These are phyloP conservation scores for Cadophora sp. DNA, from an alignment of 2,329 filamentous ascomycete species.

Conservation along the genomic window DNA sequence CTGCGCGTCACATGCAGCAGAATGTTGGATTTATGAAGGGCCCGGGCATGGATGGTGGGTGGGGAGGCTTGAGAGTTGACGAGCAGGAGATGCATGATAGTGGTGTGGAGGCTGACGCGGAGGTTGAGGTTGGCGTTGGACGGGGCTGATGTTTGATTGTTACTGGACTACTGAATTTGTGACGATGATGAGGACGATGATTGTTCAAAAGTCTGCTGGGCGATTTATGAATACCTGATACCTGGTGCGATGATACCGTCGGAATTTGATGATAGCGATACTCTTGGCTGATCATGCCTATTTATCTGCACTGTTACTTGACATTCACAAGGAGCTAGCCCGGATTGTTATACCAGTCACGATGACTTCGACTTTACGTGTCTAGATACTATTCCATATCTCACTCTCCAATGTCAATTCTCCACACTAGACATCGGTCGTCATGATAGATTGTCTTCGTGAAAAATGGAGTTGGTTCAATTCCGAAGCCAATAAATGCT, in stretches of 20 bases:
- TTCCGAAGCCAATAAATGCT: background rate
- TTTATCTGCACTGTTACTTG: background rate
- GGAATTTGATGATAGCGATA: background rate
- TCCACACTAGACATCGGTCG: background rate
- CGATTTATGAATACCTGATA: too few relatives aligned
- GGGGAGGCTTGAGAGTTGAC: conserved; percentile 10
- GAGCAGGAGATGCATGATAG: conserved; percentile 1
- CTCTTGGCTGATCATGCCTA: background rate
- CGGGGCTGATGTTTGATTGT: background rate
- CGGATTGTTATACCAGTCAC: background rate
- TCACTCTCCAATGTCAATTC: background rate
- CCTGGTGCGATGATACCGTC: background rate
- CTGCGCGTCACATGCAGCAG: background rate
- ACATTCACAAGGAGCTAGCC: too few relatives aligned
- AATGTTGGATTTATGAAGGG: conserved; percentile 15
- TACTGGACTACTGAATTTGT: background rate
- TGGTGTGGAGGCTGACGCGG: background rate
- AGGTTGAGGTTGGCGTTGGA: background rate
- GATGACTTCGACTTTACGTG: background rate
- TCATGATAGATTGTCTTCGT: background rate
- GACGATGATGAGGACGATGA: background rate
- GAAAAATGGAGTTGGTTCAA: background rate
- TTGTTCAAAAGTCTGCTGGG: background rate
- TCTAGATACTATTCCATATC: background rate
- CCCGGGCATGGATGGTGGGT: conserved; percentile 4